Conservation (phyloP, 192 early-diverging fungal genomes). For the Coemansia sp. region DNA sequence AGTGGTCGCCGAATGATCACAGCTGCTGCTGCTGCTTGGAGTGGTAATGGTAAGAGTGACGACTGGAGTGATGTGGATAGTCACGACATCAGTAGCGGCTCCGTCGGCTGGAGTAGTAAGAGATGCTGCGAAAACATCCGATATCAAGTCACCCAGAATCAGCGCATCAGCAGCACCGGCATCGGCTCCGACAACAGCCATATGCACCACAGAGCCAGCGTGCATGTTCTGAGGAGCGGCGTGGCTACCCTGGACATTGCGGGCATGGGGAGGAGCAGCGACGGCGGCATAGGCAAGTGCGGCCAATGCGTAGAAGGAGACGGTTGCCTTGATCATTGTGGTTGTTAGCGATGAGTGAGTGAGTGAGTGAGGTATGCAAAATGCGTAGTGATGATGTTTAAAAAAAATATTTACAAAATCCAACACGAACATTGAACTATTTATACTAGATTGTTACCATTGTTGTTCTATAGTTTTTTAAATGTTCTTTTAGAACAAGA, state of each 20-base stretch:
- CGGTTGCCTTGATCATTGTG: constrained; percentile 14
- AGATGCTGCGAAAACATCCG: neutral
- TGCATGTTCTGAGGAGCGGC: neutral
- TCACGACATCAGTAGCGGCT: neutral
- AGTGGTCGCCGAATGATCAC: neutral
- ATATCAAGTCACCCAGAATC: neutral
- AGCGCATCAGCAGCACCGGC: neutral
- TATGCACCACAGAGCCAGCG: neutral
- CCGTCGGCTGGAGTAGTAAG: neutral
- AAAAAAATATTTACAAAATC: neutral
- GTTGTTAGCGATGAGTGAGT: neutral
- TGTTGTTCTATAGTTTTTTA: too few relatives aligned
- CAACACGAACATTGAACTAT: neutral
- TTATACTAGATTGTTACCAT: neutral
- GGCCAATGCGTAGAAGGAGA: constrained; percentile 10
- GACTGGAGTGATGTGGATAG: neutral
- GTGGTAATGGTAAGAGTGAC: neutral
- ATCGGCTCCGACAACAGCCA: neutral
- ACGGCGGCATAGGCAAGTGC: constrained; percentile 6
- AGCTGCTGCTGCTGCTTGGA: neutral
- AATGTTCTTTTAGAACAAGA: too few relatives aligned
- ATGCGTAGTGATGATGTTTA: neutral
- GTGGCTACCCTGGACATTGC: neutral
- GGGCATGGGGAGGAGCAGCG: neutral
- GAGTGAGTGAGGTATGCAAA: neutral